Evolutionary conservation across 2,329 filamentous ascomycete genomes (phyloP).

Genomic region (Sporothrix luriei): DNA sequence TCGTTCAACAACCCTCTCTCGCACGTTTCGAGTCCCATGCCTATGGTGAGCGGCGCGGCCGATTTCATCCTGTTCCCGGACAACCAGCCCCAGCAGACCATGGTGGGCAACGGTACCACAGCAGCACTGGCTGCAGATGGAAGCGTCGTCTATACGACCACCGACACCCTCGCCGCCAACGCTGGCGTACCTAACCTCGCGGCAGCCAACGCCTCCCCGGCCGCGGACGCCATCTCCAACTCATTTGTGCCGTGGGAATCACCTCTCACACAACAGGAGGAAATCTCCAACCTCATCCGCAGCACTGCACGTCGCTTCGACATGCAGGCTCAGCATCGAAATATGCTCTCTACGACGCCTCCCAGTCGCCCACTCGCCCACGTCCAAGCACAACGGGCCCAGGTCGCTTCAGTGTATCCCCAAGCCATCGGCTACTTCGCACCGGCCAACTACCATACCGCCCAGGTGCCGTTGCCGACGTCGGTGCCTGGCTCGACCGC

Average conservation of each 20-base stretch:
- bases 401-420: not conserved
- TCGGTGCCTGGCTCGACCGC: constrained; percentile 1
- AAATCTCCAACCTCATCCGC: constrained; percentile 27
- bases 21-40: not conserved
- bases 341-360: not conserved
- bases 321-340: not conserved
- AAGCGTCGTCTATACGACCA: constrained; percentile 29
- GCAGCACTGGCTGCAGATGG: constrained; percentile 25
- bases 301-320: not conserved
- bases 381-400: not conserved
- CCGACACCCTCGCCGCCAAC: not conserved
- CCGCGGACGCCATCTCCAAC: constrained; percentile 7
- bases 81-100: constrained; percentile 30
- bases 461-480: constrained; percentile 2
- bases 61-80: constrained; percentile 40
- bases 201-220: not conserved
- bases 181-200: not conserved
- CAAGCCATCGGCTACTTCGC: constrained; percentile 15
- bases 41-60: not conserved
- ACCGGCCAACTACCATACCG: not conserved
- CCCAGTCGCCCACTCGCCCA: not conserved
- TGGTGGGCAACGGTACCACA: constrained; percentile 10
- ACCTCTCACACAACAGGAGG: constrained; percentile 31
- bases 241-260: constrained; percentile 37
- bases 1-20: constrained; percentile 8